Conservation (phyloP, 2,329 filamentous ascomycete species). For the Venturiaceae sp. region DNA sequence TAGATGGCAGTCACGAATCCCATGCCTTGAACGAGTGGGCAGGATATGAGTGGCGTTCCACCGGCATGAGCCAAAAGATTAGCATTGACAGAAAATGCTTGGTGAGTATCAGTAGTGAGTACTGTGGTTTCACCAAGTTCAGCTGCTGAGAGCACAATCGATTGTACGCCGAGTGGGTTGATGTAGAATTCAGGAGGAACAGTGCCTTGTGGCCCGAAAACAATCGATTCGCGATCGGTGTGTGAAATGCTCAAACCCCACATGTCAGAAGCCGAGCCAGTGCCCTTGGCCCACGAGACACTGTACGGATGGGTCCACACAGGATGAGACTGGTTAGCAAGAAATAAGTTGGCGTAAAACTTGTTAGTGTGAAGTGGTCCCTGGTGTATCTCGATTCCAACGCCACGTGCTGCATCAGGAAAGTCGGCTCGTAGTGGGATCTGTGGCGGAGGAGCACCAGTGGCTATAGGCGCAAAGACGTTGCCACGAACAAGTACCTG, state of each 20-base stretch:
- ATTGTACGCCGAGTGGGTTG: slow-evolving; percentile 74
- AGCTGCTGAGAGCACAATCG: slow-evolving; percentile 68
- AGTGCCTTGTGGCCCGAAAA: slow-evolving; percentile 46
- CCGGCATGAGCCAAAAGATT: slow-evolving; percentile 49
- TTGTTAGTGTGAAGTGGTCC: slow-evolving; percentile 62
- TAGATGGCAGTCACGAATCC: slow-evolving; percentile 75
- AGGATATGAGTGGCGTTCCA: slow-evolving; percentile 53
- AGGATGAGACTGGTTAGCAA: slow-evolving; percentile 59
- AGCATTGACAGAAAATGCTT: slow-evolving; percentile 54
- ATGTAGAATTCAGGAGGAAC: slow-evolving; percentile 55
- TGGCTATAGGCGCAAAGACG: slow-evolving; percentile 8
- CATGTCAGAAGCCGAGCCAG: slow-evolving; percentile 20
- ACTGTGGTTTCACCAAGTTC: slow-evolving; percentile 54
- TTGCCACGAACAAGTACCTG: neutral
- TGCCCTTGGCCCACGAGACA: slow-evolving; percentile 32
- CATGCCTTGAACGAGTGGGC: slow-evolving; percentile 85
- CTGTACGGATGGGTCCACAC: slow-evolving; percentile 60
- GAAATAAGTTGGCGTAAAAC: slow-evolving; percentile 61
- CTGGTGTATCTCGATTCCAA: neutral
- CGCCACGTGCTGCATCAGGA: neutral
- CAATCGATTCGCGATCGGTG: slow-evolving; percentile 55
- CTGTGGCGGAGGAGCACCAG: neutral
- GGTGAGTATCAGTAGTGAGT: slow-evolving; percentile 42
- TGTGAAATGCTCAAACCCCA: slow-evolving; percentile 75
- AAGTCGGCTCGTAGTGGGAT: neutral